These are phyloP conservation scores for Calvatia gigantea DNA, from an alignment of 768 basidiomycete species.

Conservation along the genomic window DNA sequence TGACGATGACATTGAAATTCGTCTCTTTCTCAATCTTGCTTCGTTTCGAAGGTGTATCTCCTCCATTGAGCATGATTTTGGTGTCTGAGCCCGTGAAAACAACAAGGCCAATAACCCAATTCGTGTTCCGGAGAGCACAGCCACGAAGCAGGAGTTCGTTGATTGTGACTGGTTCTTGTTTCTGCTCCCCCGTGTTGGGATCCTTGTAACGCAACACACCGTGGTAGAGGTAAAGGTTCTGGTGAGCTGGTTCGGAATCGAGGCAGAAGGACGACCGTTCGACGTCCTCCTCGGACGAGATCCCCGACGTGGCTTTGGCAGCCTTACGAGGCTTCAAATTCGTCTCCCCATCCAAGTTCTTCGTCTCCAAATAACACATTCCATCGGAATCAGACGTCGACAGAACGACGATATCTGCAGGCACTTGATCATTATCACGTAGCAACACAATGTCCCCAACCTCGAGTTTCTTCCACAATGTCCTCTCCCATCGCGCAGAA, in stretches of 20 bases:
- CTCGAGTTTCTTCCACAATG: conserved; percentile 97
- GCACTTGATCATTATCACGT: conserved; percentile 92
- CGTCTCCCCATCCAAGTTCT: conserved; percentile 97
- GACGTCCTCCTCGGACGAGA: conserved; percentile 84
- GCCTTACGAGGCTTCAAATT: conserved; percentile 88
- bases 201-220: conserved; percentile 79
- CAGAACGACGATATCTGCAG: conserved; percentile 91
- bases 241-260: conserved; percentile 91
- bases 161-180: conserved; percentile 75
- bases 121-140: conserved; percentile 83
- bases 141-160: conserved; percentile 93
- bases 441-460: conserved; percentile 94
- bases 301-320: conserved; percentile 68
- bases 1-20: conserved; percentile 96
- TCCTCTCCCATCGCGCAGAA: conserved; percentile 87
- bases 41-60: conserved; percentile 92
- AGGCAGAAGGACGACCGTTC: conserved; percentile 84
- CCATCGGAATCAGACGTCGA: conserved; percentile 90
- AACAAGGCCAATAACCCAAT: conserved; percentile 93
- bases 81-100: conserved; percentile 92
- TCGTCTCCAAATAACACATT: conserved; percentile 94
- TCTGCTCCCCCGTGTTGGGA: conserved; percentile 42
- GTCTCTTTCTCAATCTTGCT: conserved; percentile 98
- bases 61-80: conserved; percentile 90
- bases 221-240: conserved; percentile 89